Evolutionary conservation across 2,329 filamentous ascomycete genomes (phyloP).

Genomic region (Corniculantispora saksenae): DNA sequence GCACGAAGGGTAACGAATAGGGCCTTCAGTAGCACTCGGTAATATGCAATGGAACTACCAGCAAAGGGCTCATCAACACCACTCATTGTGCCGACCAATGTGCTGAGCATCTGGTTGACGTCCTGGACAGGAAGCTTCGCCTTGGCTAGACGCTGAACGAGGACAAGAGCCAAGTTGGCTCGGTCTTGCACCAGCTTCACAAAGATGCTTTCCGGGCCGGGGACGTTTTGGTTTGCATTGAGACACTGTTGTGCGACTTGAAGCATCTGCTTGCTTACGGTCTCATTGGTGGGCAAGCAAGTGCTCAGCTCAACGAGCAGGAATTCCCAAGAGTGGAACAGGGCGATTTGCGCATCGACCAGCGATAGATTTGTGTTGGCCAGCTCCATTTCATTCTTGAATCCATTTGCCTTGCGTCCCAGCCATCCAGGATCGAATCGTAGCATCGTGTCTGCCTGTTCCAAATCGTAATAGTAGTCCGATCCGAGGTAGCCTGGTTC

Average conservation of each 20-base stretch:
- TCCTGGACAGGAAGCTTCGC: conserved; percentile 50
- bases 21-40: conserved; percentile 79
- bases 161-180: conserved; percentile 76
- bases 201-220: conserved; percentile 80
- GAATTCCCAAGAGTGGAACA: conserved; percentile 88
- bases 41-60: conserved; percentile 63
- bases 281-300: conserved; percentile 52
- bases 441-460: conserved; percentile 74
- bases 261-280: conserved; percentile 68
- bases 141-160: conserved; percentile 78
- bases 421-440: conserved; percentile 77
- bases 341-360: conserved; percentile 84
- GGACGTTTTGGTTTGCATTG: conserved; percentile 70
- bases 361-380: conserved; percentile 90
- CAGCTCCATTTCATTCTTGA: conserved; percentile 77
- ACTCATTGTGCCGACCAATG: conserved; percentile 54
- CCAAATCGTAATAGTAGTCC: conserved; percentile 82
- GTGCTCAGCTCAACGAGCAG: conserved; percentile 81
- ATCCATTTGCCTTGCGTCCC: conserved; percentile 68
- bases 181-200: conserved; percentile 73
- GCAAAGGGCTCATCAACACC: conserved; percentile 56
- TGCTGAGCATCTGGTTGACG: conserved; percentile 51
- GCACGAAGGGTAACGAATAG: conserved; percentile 80
- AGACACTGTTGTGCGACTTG: conserved; percentile 78
- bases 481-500: conserved; percentile 66